phyloP scores from a whole-genome alignment of 352 stramenopile species.

The Hyaloperonospora brassicae region DNA sequence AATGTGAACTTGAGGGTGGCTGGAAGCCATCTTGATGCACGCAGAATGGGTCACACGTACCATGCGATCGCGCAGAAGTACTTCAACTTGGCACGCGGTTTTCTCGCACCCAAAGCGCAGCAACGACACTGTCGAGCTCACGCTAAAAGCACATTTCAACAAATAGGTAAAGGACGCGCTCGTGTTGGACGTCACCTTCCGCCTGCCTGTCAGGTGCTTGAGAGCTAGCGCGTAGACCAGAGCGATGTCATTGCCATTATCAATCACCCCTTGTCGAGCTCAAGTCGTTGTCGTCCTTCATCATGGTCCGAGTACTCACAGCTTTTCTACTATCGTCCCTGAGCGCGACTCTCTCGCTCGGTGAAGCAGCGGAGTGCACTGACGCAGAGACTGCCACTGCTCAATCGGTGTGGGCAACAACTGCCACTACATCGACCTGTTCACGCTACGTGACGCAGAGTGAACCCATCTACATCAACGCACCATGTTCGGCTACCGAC shows the following conservation, averaged over 20 bases:
- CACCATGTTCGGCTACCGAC: slow-evolving; percentile 17
- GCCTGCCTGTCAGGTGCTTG: too few species aligned
- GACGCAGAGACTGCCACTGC: slow-evolving; percentile 10
- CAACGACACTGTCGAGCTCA: too few species aligned
- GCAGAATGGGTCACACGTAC: too few species aligned
- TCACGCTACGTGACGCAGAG: slow-evolving; percentile 14
- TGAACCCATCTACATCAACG: slow-evolving; percentile 14
- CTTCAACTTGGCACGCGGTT: too few species aligned
- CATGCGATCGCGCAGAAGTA: too few species aligned
- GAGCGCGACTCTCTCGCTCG: background rate
- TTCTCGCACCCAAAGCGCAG: too few species aligned
- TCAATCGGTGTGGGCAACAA: slow-evolving; percentile 11
- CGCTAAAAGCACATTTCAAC: too few species aligned
- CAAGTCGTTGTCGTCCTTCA: background rate
- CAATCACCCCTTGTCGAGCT: background rate
- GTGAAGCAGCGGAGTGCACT: slow-evolving; percentile 15
- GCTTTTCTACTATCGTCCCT: background rate
- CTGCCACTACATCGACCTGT: slow-evolving; percentile 11
- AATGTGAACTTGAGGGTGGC: too few species aligned
- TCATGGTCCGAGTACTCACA: background rate
- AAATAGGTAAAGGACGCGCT: too few species aligned
- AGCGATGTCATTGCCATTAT: background rate
- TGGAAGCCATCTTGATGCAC: too few species aligned
- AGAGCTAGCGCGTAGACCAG: background rate
- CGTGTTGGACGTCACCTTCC: too few species aligned